A percentile compares a stretch with the other conserved stretches of the same genome.
Conservation (phyloP, 2,329 filamentous ascomycete genomes). For the Arthrobotrys megalospora region DNA sequence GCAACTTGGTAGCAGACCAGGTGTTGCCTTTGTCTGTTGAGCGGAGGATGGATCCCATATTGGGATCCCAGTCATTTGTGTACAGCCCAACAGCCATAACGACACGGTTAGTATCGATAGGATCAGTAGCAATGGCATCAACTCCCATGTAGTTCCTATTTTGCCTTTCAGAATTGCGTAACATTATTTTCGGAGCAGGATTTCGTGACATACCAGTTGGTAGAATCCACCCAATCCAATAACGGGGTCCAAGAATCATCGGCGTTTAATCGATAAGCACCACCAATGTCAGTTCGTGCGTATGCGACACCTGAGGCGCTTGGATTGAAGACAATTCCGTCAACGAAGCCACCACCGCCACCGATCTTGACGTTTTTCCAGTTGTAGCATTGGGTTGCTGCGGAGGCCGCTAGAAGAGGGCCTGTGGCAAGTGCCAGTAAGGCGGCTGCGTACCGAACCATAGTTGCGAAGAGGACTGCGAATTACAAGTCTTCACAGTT, state of each 20-base stretch:
- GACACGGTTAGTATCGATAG: constrained; percentile 71
- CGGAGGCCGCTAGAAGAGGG: constrained; percentile 45
- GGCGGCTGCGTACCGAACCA: constrained; percentile 54
- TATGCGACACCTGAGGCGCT: constrained; percentile 71
- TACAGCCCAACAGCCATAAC: constrained; percentile 74
- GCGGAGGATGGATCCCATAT: constrained; percentile 72
- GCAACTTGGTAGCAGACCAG: constrained; percentile 70
- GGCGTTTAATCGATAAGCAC: constrained; percentile 73
- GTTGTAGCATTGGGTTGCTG: constrained; percentile 64
- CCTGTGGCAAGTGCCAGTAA: constrained; percentile 50
- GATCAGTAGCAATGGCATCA: constrained; percentile 74
- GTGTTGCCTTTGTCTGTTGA: constrained; percentile 73
- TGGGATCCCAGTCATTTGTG: constrained; percentile 75
- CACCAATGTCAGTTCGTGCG: constrained; percentile 74
- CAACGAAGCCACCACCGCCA: constrained; percentile 74
- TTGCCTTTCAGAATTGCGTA: neutral
- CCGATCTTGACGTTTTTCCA: constrained; percentile 73
- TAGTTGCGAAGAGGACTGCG: constrained; percentile 7
- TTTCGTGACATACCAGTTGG: constrained; percentile 68
- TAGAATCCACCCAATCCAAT: constrained; percentile 70
- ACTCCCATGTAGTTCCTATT: constrained; percentile 73
- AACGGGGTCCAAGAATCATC: constrained; percentile 74
- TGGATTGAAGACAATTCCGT: constrained; percentile 73
- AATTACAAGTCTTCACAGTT: constrained; percentile 8
- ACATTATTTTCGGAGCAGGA: neutral